Evolutionary conservation across 1,139 yeast species (phyloP), one percentile per base, ranked within the genome.

Genomic region (Magnusiomyces suaveolens): DNA sequence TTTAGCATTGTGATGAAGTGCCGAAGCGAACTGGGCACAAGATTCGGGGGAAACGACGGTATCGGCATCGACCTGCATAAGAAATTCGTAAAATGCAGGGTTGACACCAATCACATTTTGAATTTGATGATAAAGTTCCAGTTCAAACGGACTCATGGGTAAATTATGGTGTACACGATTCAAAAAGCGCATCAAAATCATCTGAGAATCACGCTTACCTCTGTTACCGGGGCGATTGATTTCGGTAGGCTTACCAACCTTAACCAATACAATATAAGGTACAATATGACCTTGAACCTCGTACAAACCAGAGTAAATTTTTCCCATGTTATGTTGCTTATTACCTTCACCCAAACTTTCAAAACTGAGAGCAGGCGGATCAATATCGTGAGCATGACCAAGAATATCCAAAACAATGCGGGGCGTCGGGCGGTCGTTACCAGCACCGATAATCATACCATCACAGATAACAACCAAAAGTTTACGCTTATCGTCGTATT

Each of bases 51-150:
- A 64, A 10, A 72, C 75, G 59, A 67, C 66, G 1, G 76, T 72
- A 62, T 72, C 76, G 32, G 76, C 76, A 63, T 73, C 77, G 26
- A 73, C 75, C 58, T 72, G 75, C 57, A 73, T 63, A 52, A 73
- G 54, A 57, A 64, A 73, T 57, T 71, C 75, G 58, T 73, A 73
- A 55, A 65, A 65, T n/a, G 70, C 70, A 1, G 76, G 76, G 52
- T 69, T 66, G n/a, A 73, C 74, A 36, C 76, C 76, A 54, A 72
- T 72, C 38, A 71, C 68, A 54, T 72, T 69, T 56, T 71, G 74
- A 48, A 72, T 69, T 59, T 72, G 75, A 54, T 72, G 74, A 60
- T 70, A 72, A 24, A 72, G 63, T 58, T 72, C 76, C 51, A 72
- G 64, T 57, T 72, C 76, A 50, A 72, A 54, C 0, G 76, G 76